phyloP scores from a whole-genome alignment of 306 rosid species.

The Canavalia ensiformis region DNA sequence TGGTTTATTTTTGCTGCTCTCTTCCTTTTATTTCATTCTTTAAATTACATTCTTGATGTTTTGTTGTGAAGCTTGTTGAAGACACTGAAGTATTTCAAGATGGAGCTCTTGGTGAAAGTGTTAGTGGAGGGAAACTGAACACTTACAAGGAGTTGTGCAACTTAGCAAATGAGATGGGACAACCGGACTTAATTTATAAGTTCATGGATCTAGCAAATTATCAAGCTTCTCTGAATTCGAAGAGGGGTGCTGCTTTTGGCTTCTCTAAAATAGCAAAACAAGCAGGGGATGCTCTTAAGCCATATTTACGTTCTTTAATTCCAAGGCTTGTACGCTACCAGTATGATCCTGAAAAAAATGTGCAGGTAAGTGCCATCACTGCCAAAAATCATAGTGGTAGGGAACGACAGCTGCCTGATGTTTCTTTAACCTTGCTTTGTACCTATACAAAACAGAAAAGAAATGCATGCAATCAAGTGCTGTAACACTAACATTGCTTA shows the following conservation, averaged over 20 bases:
- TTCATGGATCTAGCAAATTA: slow-evolving; percentile 99
- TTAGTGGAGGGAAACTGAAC: slow-evolving; percentile 85
- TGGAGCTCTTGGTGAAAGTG: slow-evolving; percentile 86
- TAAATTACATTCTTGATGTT: slow-evolving; percentile 27
- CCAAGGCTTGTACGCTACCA: slow-evolving; percentile 99
- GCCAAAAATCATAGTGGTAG: slow-evolving; percentile 27
- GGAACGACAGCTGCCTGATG: not conserved
- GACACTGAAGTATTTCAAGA: slow-evolving; percentile 95
- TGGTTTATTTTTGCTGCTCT: slow-evolving; percentile 33
- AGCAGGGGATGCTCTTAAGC: slow-evolving; percentile 93
- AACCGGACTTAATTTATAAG: slow-evolving; percentile 95
- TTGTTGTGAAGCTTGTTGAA: slow-evolving; percentile 78
- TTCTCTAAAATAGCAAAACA: slow-evolving; percentile 98
- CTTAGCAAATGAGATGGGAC: slow-evolving; percentile 98
- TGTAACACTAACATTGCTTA: slow-evolving; percentile 6
- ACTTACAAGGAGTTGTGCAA: slow-evolving; percentile 97
- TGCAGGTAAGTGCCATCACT: slow-evolving; percentile 70
- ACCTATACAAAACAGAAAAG: not conserved
- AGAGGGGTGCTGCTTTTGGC: slow-evolving; percentile 99
- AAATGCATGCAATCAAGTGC: not conserved
- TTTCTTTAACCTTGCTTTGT: slow-evolving; percentile 28
- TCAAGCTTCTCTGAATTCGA: slow-evolving; percentile 86
- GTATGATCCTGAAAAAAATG: slow-evolving; percentile 98
- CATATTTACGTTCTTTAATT: slow-evolving; percentile 75
- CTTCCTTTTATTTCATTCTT: slow-evolving; percentile 25